Percentiles rank a stretch among this genome's conserved stretches.
Conservation (phyloP, 1,139 yeast genomes). For the Suhomyces maxii region DNA sequence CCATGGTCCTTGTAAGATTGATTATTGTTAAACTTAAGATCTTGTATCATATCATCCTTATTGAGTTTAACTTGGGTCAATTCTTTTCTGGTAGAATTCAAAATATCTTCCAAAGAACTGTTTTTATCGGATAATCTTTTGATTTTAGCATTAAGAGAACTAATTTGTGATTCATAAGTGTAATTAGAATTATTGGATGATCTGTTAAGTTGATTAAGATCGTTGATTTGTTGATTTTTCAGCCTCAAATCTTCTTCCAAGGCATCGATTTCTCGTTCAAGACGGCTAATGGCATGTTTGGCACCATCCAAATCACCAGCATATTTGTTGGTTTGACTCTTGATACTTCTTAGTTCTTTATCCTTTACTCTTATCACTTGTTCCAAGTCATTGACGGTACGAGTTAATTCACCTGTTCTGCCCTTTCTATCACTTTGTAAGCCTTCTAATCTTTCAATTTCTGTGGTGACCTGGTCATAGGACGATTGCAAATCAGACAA, state of each 20-base stretch:
- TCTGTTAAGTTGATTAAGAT: slow-evolving; percentile 9
- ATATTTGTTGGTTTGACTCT: not conserved
- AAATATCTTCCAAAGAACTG: slow-evolving; percentile 5
- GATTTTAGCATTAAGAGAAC: slow-evolving; percentile 10
- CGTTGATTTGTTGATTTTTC: slow-evolving; percentile 13
- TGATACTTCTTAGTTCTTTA: not conserved
- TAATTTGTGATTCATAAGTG: slow-evolving; percentile 12
- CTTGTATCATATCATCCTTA: slow-evolving; percentile 2
- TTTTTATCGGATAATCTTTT: slow-evolving; percentile 9
- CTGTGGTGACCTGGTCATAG: not conserved
- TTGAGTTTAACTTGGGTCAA: slow-evolving; percentile 1
- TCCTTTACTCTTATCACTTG: not conserved
- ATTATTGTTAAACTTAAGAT: not conserved
- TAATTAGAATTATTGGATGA: slow-evolving; percentile 6
- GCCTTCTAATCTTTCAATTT: slow-evolving; percentile 4
- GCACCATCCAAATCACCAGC: slow-evolving; percentile 3
- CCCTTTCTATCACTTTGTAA: not conserved
- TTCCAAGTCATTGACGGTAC: not conserved
- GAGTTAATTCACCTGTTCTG: slow-evolving; percentile 1
- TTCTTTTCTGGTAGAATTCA: slow-evolving; percentile 5
- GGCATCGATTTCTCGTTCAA: slow-evolving; percentile 12
- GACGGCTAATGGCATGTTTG: slow-evolving; percentile 6
- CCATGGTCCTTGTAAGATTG: not conserved
- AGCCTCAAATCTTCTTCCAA: slow-evolving; percentile 13
- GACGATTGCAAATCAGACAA: not conserved